Conservation (phyloP, 768 basidiomycete genomes). For the Rhizopogon salebrosus region DNA sequence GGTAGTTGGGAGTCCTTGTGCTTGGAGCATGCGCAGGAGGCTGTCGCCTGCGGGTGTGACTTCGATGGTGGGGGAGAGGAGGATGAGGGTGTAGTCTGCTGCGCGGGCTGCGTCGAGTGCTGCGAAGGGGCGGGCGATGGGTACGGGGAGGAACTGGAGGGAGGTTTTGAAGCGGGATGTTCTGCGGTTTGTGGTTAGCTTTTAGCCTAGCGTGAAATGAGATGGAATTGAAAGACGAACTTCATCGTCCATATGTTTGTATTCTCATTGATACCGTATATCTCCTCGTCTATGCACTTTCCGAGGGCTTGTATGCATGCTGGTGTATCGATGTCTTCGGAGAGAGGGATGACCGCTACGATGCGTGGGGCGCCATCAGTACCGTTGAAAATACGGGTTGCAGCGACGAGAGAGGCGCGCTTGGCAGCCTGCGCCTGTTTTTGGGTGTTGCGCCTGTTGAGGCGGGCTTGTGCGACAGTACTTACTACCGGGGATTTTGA, state of each 20-base stretch:
- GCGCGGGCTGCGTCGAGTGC: slow-evolving; percentile 82
- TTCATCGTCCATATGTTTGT: slow-evolving; percentile 53
- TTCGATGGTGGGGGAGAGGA: slow-evolving; percentile 76
- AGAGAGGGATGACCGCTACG: slow-evolving; percentile 83
- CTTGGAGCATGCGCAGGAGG: slow-evolving; percentile 80
- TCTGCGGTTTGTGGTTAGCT: slow-evolving; percentile 32
- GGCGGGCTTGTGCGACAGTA: slow-evolving; percentile 60
- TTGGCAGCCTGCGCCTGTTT: slow-evolving; percentile 79
- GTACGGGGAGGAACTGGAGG: slow-evolving; percentile 79
- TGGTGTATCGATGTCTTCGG: slow-evolving; percentile 53
- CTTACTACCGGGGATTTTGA: slow-evolving; percentile 46
- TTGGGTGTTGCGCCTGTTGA: slow-evolving; percentile 79
- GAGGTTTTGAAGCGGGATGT: slow-evolving; percentile 89
- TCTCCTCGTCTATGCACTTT: slow-evolving; percentile 47
- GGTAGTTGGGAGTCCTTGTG: slow-evolving; percentile 84
- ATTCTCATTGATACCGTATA: slow-evolving; percentile 11
- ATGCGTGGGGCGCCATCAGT: slow-evolving; percentile 79
- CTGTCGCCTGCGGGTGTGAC: slow-evolving; percentile 86
- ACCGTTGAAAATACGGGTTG: slow-evolving; percentile 75
- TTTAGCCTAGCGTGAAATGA: neutral
- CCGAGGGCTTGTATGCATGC: slow-evolving; percentile 54
- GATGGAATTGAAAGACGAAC: slow-evolving; percentile 34
- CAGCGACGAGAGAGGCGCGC: slow-evolving; percentile 58
- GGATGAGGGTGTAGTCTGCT: slow-evolving; percentile 86
- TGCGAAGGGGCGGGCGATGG: slow-evolving; percentile 65